Conservation (phyloP, 331 rosid species). For the Quercus phellos region DNA sequence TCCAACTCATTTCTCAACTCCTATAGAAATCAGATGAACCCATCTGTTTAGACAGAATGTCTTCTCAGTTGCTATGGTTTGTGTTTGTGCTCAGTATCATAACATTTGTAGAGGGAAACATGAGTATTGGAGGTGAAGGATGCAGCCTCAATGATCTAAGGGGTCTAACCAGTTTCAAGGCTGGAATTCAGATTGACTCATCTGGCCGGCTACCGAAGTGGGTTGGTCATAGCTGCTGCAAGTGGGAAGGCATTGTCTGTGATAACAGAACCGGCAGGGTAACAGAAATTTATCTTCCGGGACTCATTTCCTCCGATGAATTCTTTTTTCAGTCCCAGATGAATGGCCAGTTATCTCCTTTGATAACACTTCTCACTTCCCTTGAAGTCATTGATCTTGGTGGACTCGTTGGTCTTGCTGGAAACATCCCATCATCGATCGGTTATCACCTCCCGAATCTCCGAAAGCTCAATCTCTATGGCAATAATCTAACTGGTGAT, state of each 20-base stretch:
- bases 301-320: conserved; percentile 42
- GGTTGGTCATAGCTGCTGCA: conserved; percentile 49
- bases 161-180: conserved; percentile 56
- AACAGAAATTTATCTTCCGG: conserved; percentile 45
- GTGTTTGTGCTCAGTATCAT: conserved; percentile 22
- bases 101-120: conserved; percentile 12
- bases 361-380: conserved; percentile 47
- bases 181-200: conserved; percentile 45
- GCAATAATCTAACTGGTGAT: conserved; percentile 53
- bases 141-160: conserved; percentile 48
- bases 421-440: conserved; percentile 45
- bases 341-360: conserved; percentile 47
- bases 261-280: conserved; percentile 53
- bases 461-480: conserved; percentile 44
- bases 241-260: conserved; percentile 65
- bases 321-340: conserved; percentile 47
- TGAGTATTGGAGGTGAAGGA: conserved; percentile 14
- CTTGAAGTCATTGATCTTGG: conserved; percentile 62
- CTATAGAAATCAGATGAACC: not conserved
- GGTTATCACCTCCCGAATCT: conserved; percentile 48
- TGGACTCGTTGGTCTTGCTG: conserved; percentile 50
- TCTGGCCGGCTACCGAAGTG: conserved; percentile 53
- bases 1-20: conserved; percentile 13
- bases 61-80: conserved; percentile 20
- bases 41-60: conserved; percentile 24